Percentiles rank a stretch among this genome's conserved stretches.
phyloP scores from a whole-genome alignment of 306 rosid species.

The Alnus glutinosa region DNA sequence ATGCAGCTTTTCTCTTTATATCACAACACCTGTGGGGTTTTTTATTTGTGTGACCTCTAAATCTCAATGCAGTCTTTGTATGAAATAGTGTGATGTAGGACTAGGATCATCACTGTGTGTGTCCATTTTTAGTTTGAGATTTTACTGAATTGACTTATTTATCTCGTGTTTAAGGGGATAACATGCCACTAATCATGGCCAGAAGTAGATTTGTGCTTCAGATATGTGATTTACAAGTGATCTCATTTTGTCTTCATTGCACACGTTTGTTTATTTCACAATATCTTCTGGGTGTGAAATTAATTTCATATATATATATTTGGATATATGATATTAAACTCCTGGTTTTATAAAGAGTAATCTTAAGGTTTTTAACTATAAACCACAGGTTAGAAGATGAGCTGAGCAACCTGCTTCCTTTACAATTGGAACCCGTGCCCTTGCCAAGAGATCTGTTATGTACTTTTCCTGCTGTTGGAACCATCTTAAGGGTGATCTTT shows the following conservation, averaged over 20 bases:
- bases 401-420: slow-evolving; percentile 40
- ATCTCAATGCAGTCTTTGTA: background rate
- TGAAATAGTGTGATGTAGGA: background rate
- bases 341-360: slow-evolving; percentile 3
- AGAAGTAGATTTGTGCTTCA: background rate
- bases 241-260: background rate
- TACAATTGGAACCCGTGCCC: slow-evolving; percentile 40
- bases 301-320: background rate
- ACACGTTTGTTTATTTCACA: background rate
- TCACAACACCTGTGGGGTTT: background rate
- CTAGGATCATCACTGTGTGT: background rate
- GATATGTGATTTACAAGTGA: slow-evolving; percentile 1
- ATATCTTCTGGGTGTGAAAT: slow-evolving; percentile 2
- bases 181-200: background rate
- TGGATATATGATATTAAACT: slow-evolving; percentile 9
- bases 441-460: slow-evolving; percentile 46
- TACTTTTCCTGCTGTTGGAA: slow-evolving; percentile 57
- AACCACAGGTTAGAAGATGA: slow-evolving; percentile 65
- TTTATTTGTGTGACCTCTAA: slow-evolving; percentile 7
- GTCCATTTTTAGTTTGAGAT: background rate
- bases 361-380: slow-evolving; percentile 8
- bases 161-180: background rate
- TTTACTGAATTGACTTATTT: background rate
- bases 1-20: slow-evolving; percentile 4
- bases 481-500: slow-evolving; percentile 50